A percentile compares a stretch with the other conserved stretches of the same genome.
Evolutionary conservation across 2,329 filamentous ascomycete species (phyloP).

Genomic region (Aplosporella prunicola): DNA sequence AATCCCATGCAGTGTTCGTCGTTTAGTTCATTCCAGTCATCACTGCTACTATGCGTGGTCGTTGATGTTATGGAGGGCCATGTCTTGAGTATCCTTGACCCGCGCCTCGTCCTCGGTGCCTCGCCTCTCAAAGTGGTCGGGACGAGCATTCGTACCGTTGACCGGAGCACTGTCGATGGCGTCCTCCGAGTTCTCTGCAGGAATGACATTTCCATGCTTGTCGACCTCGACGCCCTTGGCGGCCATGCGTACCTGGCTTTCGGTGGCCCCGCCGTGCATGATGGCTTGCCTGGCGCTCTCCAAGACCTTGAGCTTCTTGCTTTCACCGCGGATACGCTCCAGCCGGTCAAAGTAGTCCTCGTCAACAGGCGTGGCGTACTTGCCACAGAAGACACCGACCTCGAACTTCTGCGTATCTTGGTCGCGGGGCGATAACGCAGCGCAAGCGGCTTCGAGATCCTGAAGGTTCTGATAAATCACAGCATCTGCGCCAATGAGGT

Average conservation of each 20-base stretch:
- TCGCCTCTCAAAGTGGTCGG: constrained; percentile 18
- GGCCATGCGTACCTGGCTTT: constrained; percentile 53
- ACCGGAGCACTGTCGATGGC: constrained; percentile 13
- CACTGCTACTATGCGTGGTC: constrained; percentile 26
- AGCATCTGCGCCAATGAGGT: constrained; percentile 62
- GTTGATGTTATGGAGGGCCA: constrained; percentile 50
- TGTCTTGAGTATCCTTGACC: constrained; percentile 45
- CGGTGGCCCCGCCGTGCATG: constrained; percentile 51
- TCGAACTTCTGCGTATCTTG: constrained; percentile 61
- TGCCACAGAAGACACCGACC: constrained; percentile 83
- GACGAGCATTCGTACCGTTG: constrained; percentile 16
- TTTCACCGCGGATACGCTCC: constrained; percentile 61
- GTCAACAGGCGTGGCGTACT: constrained; percentile 72
- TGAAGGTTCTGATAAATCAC: constrained; percentile 70
- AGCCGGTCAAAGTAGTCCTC: constrained; percentile 76
- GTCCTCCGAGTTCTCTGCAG: constrained; percentile 26
- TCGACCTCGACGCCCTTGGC: constrained; percentile 52
- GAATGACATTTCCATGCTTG: constrained; percentile 47
- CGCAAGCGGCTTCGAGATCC: constrained; percentile 72
- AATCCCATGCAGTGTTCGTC: too few species aligned
- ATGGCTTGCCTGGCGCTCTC: constrained; percentile 57
- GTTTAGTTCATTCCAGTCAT: too few species aligned
- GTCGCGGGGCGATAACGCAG: constrained; percentile 55
- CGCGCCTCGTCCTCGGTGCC: constrained; percentile 29
- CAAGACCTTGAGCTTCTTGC: constrained; percentile 56